Percentiles rank a stretch among this genome's conserved stretches.
Evolutionary conservation across 2,329 filamentous ascomycete species (phyloP).

Genomic region (Fusarium pseudocircinatum): DNA sequence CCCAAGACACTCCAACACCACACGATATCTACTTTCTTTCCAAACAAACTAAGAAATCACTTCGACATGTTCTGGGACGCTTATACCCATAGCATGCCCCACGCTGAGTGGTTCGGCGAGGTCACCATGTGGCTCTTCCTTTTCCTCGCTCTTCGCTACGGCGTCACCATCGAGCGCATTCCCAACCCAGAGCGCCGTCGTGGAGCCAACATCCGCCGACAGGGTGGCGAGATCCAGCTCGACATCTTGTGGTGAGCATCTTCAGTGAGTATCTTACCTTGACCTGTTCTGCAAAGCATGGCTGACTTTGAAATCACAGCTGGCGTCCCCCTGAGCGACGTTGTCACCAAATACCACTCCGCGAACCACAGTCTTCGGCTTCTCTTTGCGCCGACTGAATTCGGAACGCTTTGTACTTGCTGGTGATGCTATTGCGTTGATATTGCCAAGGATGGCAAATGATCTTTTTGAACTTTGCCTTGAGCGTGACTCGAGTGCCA

Average conservation of each 20-base stretch:
- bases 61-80: background rate
- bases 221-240: background rate
- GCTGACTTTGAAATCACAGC: background rate
- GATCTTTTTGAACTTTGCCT: background rate
- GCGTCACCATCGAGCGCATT: background rate
- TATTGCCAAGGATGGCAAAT: background rate
- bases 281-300: background rate
- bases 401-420: background rate
- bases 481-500: background rate
- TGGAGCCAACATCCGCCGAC: background rate
- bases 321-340: background rate
- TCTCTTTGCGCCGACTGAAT: background rate
- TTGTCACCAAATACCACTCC: background rate
- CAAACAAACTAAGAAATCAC: background rate
- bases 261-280: background rate
- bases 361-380: background rate
- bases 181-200: background rate
- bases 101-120: background rate
- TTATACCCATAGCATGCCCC: background rate
- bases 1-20: background rate
- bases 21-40: background rate
- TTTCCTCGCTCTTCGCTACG: background rate
- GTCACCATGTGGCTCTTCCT: background rate
- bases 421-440: background rate
- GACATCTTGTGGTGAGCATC: background rate